Evolutionary conservation across 345 rosid genomes (phyloP).

Genomic region (Lumnitzera racemosa): DNA sequence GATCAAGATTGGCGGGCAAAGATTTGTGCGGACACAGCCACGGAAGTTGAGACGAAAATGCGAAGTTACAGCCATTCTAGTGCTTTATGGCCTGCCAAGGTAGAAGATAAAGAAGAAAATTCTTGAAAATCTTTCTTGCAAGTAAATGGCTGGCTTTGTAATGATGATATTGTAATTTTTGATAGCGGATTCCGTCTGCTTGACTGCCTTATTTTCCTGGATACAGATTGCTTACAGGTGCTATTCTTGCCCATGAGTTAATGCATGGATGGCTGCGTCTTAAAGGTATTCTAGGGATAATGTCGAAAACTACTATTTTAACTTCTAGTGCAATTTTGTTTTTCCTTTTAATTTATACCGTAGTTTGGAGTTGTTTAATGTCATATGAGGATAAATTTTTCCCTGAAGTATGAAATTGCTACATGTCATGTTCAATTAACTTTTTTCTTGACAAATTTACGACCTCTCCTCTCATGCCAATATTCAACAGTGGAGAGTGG

Average conservation of each 20-base stretch:
- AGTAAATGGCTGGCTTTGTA: too few species aligned
- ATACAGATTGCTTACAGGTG: constrained; percentile 85
- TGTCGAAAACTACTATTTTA: too few species aligned
- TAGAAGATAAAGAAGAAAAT: constrained; percentile 8
- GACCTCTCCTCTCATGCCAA: too few species aligned
- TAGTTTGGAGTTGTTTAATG: too few species aligned
- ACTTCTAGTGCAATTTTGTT: too few species aligned
- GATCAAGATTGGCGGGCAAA: constrained; percentile 61
- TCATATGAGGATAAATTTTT: too few species aligned
- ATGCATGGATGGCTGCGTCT: constrained; percentile 97
- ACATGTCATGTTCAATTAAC: too few species aligned
- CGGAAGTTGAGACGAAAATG: constrained; percentile 76
- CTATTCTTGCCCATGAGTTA: constrained; percentile 86
- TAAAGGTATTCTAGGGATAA: constrained; percentile 39
- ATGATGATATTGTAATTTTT: not conserved
- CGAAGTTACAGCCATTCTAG: constrained; percentile 95
- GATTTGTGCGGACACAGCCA: constrained; percentile 61
- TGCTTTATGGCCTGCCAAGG: constrained; percentile 96
- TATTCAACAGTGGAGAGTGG: too few species aligned
- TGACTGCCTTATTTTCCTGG: not conserved
- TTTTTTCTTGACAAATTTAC: too few species aligned
- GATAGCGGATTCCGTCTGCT: not conserved
- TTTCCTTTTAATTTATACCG: too few species aligned
- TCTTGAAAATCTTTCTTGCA: too few species aligned
- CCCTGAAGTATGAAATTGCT: too few species aligned